Conservation (phyloP, 176 grass and related monocot species). For the Eragrostis curvula region DNA sequence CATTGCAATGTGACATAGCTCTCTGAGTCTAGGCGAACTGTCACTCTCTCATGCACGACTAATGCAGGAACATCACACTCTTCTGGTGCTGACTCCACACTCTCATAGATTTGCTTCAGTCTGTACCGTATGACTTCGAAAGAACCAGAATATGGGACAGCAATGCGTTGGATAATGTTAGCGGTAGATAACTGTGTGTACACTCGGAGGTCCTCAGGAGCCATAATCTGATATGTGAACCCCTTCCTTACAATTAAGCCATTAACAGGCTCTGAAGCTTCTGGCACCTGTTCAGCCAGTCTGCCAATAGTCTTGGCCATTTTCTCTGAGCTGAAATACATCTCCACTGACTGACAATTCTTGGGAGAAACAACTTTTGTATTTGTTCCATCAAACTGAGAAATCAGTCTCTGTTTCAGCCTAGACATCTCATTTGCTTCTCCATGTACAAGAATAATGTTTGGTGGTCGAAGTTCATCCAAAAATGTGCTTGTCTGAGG, state of each 20-base stretch:
- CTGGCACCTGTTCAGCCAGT: conserved; percentile 80
- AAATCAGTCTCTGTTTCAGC: conserved; percentile 86
- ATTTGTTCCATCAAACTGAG: conserved; percentile 78
- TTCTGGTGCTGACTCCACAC: conserved; percentile 65
- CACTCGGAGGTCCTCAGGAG: conserved; percentile 89
- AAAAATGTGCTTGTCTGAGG: conserved; percentile 88
- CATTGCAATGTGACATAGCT: conserved; percentile 85
- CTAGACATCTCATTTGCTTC: conserved; percentile 97
- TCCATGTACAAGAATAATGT: conserved; percentile 97
- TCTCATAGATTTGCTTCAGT: conserved; percentile 89
- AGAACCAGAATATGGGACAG: conserved; percentile 78
- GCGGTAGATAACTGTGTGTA: conserved; percentile 84
- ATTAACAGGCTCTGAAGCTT: conserved; percentile 56
- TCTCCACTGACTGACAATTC: conserved; percentile 88
- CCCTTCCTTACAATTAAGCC: conserved; percentile 94
- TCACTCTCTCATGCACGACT: conserved; percentile 70
- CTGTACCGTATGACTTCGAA: conserved; percentile 90
- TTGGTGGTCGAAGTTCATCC: conserved; percentile 77
- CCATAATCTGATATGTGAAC: conserved; percentile 96
- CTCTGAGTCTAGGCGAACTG: conserved; percentile 72
- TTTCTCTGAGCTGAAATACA: conserved; percentile 93
- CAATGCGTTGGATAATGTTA: conserved; percentile 81
- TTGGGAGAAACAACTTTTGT: conserved; percentile 81
- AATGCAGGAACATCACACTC: conserved; percentile 71
- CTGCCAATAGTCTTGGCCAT: conserved; percentile 93